Evolutionary conservation across 1,139 yeast genomes (phyloP).

Genomic region (Petasospora fabianii): DNA sequence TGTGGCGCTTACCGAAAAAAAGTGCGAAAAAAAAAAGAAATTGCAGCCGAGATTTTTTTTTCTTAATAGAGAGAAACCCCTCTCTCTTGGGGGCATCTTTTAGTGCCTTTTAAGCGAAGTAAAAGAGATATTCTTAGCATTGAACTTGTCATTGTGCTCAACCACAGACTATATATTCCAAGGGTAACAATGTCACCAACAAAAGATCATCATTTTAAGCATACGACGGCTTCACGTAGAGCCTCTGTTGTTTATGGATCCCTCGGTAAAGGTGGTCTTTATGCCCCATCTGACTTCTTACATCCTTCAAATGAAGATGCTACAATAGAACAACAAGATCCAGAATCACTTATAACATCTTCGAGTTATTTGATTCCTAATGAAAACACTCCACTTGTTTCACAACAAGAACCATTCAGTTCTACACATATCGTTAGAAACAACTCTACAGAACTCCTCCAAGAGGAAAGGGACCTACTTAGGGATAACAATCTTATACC

Average conservation of each 20-base stretch:
- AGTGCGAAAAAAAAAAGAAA: too few relatives aligned
- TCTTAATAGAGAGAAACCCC: background rate
- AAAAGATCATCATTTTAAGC: constrained; percentile 22
- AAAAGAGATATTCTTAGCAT: too few relatives aligned
- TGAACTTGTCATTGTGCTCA: too few relatives aligned
- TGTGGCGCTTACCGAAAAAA: background rate
- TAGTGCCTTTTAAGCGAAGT: too few relatives aligned
- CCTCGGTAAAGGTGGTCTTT: constrained; percentile 24
- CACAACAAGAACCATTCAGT: too few relatives aligned
- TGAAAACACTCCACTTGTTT: background rate
- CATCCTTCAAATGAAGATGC: background rate
- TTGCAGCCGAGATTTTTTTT: too few relatives aligned
- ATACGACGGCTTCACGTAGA: constrained; percentile 23
- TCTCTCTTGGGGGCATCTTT: background rate
- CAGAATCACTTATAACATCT: too few relatives aligned
- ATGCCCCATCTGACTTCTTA: constrained; percentile 17
- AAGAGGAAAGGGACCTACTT: constrained; percentile 23
- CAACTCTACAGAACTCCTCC: constrained; percentile 14
- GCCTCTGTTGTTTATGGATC: constrained; percentile 25
- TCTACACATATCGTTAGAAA: background rate
- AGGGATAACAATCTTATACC: constrained; percentile 19
- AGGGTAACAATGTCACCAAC: background rate
- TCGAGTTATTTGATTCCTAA: too few relatives aligned
- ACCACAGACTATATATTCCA: background rate
- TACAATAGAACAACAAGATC: background rate